Evolutionary conservation across 495 filamentous ascomycete species (phyloP).

Genomic region (Oidiodendron maius): DNA sequence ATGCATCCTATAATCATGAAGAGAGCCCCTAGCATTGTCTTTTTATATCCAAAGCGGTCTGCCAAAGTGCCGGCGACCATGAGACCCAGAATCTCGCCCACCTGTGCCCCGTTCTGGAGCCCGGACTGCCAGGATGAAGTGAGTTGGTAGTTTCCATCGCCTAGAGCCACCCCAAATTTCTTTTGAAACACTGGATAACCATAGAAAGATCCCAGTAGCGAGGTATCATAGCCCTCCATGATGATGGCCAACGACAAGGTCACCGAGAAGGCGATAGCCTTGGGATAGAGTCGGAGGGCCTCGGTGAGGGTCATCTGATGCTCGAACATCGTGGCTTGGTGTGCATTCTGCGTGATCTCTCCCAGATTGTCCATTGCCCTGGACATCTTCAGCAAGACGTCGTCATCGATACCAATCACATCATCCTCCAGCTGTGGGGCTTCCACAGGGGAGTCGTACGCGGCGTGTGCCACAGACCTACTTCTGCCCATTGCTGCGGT

Average conservation of each 20-base stretch:
- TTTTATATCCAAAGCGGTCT: slow-evolving; percentile 33
- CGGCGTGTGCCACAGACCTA: too few relatives aligned
- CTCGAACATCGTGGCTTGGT: slow-evolving; percentile 14
- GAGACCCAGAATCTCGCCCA: slow-evolving; percentile 68
- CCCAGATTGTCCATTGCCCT: not conserved
- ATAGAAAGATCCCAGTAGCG: slow-evolving; percentile 30
- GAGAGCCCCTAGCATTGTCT: slow-evolving; percentile 64
- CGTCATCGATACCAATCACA: not conserved
- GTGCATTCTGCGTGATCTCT: not conserved
- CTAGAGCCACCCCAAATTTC: slow-evolving; percentile 2
- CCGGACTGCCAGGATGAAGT: slow-evolving; percentile 68
- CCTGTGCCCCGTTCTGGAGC: slow-evolving; percentile 57
- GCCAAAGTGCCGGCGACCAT: slow-evolving; percentile 66
- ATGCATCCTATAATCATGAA: slow-evolving; percentile 41
- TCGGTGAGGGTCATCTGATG: slow-evolving; percentile 22
- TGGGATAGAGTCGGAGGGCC: slow-evolving; percentile 28
- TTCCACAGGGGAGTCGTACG: not conserved
- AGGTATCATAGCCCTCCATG: slow-evolving; percentile 41
- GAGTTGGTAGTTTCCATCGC: slow-evolving; percentile 23
- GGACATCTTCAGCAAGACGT: slow-evolving; percentile 3
- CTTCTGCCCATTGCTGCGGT: too few relatives aligned
- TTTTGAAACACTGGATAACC: slow-evolving; percentile 25
- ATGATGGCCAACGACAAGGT: slow-evolving; percentile 33
- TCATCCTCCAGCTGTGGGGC: not conserved
- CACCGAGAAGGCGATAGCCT: slow-evolving; percentile 25